These are phyloP conservation scores for Exutisphaerella laricina DNA, from an alignment of 2,329 filamentous ascomycete species.

Conservation along the genomic window DNA sequence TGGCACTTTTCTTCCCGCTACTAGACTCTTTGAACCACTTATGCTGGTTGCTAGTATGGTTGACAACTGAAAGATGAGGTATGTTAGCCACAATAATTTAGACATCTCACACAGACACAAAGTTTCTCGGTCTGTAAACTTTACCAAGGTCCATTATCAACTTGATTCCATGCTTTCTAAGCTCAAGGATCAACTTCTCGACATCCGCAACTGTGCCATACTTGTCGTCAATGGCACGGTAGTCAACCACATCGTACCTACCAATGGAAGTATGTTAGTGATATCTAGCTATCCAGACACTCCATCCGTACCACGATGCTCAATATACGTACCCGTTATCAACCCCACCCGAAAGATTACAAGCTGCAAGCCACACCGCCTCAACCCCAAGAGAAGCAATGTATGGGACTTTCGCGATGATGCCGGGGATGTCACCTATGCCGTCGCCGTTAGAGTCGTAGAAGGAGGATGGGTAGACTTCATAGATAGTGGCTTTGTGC, in stretches of 20 bases:
- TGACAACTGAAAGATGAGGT: too few relatives aligned
- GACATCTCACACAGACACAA: too few relatives aligned
- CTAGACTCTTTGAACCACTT: slow-evolving; percentile 54
- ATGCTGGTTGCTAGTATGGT: slow-evolving; percentile 41
- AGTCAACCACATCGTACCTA: slow-evolving; percentile 46
- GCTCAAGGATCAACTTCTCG: slow-evolving; percentile 39
- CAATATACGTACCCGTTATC: slow-evolving; percentile 54
- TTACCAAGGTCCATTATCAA: slow-evolving; percentile 46
- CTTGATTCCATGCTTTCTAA: slow-evolving; percentile 42
- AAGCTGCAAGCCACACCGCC: slow-evolving; percentile 61
- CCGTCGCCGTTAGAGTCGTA: slow-evolving; percentile 52
- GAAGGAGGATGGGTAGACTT: slow-evolving; percentile 43
- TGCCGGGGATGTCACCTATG: slow-evolving; percentile 56
- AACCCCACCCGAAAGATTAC: slow-evolving; percentile 44
- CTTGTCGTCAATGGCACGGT: slow-evolving; percentile 42
- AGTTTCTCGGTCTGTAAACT: too few relatives aligned
- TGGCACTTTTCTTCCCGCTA: slow-evolving; percentile 44
- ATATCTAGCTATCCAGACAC: too few relatives aligned
- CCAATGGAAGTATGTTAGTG: too few relatives aligned
- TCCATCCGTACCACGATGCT: too few relatives aligned
- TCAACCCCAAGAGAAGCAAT: slow-evolving; percentile 57
- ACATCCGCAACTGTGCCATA: slow-evolving; percentile 45
- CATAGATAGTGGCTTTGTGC: slow-evolving; percentile 41
- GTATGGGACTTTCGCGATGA: slow-evolving; percentile 60
- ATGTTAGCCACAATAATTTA: too few relatives aligned